Percentiles rank a stretch among this genome's conserved stretches.
Evolutionary conservation across 1,284 basidiomycete genomes (phyloP).

Genomic region (Pholiota adiposa): DNA sequence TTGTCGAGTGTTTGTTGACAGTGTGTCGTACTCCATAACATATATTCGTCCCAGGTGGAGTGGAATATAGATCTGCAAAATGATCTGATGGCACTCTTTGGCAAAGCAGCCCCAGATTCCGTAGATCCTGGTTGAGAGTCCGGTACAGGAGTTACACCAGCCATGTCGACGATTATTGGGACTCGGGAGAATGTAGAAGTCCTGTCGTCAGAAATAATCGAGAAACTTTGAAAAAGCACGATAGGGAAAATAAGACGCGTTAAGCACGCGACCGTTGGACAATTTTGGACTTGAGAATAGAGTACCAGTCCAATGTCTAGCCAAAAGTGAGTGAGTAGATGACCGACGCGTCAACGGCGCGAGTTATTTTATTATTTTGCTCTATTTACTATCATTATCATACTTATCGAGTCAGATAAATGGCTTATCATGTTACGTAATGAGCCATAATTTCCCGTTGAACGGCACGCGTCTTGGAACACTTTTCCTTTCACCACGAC

Average conservation of each 20-base stretch:
- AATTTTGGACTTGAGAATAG: too few species aligned
- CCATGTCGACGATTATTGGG: neutral
- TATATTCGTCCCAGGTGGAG: slow-evolving; percentile 16
- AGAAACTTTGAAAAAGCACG: too few species aligned
- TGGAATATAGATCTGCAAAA: neutral
- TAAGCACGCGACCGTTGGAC: too few species aligned
- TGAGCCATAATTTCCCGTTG: neutral
- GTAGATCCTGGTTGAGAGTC: neutral
- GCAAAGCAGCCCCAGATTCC: neutral
- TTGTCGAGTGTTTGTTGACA: slow-evolving; percentile 13
- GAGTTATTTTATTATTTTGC: too few species aligned
- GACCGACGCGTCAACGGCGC: too few species aligned
- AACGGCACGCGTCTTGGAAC: neutral
- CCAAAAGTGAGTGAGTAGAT: too few species aligned
- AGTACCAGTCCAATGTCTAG: too few species aligned
- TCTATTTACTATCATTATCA: neutral
- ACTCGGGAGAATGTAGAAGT: too few species aligned
- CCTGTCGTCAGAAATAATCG: neutral
- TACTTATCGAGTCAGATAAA: neutral
- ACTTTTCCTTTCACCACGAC: neutral
- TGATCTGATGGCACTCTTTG: too few species aligned
- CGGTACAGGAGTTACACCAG: neutral
- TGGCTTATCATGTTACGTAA: neutral
- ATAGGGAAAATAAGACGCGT: too few species aligned
- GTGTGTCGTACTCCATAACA: slow-evolving; percentile 14